Evolutionary conservation across 2,329 filamentous ascomycete genomes (phyloP).

Genomic region (Apiospora kogelbergensis): DNA sequence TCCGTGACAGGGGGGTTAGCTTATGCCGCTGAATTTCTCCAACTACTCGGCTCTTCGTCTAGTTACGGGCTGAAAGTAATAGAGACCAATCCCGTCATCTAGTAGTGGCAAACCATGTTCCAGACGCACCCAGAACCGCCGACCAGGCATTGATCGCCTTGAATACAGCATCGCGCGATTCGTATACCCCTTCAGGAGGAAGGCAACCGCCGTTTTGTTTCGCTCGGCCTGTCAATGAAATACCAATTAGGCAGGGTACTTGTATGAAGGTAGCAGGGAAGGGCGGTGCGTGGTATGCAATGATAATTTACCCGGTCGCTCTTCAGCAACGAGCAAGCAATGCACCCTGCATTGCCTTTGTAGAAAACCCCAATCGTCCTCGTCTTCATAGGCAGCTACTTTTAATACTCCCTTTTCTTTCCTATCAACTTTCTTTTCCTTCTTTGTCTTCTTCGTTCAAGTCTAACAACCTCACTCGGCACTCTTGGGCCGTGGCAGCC

Average conservation of each 20-base stretch:
- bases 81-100: too few relatives aligned
- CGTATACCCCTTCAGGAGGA: too few relatives aligned
- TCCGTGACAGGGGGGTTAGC: too few relatives aligned
- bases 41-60: too few relatives aligned
- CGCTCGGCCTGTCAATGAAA: too few relatives aligned
- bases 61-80: too few relatives aligned
- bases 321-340: neutral
- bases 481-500: neutral
- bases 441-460: neutral
- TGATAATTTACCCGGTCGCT: neutral
- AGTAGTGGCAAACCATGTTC: too few relatives aligned
- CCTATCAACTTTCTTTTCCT: neutral
- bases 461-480: neutral
- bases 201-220: too few relatives aligned
- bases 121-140: too few relatives aligned
- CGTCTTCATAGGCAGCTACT: neutral
- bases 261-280: neutral
- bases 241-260: neutral
- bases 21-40: too few relatives aligned
- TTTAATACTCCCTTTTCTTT: neutral
- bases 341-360: neutral
- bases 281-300: neutral
- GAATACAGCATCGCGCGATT: too few relatives aligned
- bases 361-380: neutral
- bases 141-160: too few relatives aligned